Percentiles rank a stretch among this genome's conserved stretches.
phyloP scores from a whole-genome alignment of 192 early-diverging fungal species.

The Kappamyces sp. region DNA sequence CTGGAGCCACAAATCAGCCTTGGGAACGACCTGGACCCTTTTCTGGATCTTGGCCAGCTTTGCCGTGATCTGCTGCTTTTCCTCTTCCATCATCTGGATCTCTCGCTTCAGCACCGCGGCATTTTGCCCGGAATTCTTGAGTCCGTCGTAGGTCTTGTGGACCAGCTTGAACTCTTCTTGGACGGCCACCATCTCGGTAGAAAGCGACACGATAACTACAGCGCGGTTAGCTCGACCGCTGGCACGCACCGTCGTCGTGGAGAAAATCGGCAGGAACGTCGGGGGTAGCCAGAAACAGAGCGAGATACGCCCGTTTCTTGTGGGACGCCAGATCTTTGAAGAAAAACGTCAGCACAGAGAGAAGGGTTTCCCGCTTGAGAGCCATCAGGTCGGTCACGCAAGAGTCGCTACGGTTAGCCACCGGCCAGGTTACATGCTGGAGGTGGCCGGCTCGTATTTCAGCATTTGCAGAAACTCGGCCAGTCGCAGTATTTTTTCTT shows the following conservation, averaged over 20 bases:
- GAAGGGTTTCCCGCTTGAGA: constrained; percentile 18
- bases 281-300: constrained; percentile 41
- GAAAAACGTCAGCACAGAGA: constrained; percentile 40
- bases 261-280: constrained; percentile 49
- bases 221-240: neutral
- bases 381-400: neutral
- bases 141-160: constrained; percentile 43
- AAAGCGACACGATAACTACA: constrained; percentile 42
- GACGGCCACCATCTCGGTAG: constrained; percentile 34
- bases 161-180: constrained; percentile 52
- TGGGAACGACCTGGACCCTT: constrained; percentile 51
- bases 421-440: neutral
- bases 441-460: constrained; percentile 38
- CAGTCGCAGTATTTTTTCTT: constrained; percentile 40
- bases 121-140: constrained; percentile 34
- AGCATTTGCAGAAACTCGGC: constrained; percentile 42
- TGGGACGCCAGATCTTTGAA: constrained; percentile 42
- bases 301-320: constrained; percentile 55
- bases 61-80: constrained; percentile 54
- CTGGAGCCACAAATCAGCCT: constrained; percentile 53
- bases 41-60: constrained; percentile 47
- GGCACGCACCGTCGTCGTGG: constrained; percentile 42
- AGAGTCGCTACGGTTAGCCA: neutral
- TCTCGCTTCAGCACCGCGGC: constrained; percentile 45
- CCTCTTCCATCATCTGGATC: constrained; percentile 60